phyloP scores from a whole-genome alignment of 768 basidiomycete species.

The Hemileccinum impolitum region DNA sequence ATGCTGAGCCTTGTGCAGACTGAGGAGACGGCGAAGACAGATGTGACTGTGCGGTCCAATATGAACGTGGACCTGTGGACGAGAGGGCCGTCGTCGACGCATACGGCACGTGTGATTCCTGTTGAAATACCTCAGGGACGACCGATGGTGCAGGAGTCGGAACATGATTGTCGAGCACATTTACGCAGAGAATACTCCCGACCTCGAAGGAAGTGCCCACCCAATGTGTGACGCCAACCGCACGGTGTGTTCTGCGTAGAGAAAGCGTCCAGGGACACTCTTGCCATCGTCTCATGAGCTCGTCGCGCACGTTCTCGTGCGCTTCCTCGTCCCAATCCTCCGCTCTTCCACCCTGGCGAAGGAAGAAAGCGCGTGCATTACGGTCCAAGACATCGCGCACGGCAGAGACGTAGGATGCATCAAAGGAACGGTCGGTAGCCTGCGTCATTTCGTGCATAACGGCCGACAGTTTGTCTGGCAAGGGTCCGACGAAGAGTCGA shows the following conservation, averaged over 20 bases:
- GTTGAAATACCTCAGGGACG: conserved; percentile 3
- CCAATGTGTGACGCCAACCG: conserved; percentile 42
- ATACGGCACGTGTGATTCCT: conserved; percentile 3
- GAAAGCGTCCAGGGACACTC: conserved; percentile 63
- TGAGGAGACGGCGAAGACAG: conserved; percentile 11
- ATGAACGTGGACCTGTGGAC: conserved; percentile 20
- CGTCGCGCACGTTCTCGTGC: conserved; percentile 48
- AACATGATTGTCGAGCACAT: conserved; percentile 41
- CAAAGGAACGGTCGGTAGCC: conserved; percentile 20
- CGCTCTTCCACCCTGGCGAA: conserved; percentile 57
- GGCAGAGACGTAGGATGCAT: conserved; percentile 34
- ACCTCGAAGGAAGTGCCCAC: conserved; percentile 76
- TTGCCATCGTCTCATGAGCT: conserved; percentile 59
- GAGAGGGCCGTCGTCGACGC: conserved; percentile 22
- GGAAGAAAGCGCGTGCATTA: conserved; percentile 62
- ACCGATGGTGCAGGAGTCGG: conserved; percentile 1
- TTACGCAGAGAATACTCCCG: conserved; percentile 71
- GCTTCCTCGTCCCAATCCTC: conserved; percentile 66
- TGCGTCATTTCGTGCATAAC: conserved; percentile 33
- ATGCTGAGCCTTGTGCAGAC: conserved; percentile 2
- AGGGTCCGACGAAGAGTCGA: conserved; percentile 72
- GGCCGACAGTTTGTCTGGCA: conserved; percentile 60
- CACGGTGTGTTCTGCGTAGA: conserved; percentile 27
- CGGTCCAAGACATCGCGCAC: conserved; percentile 43
- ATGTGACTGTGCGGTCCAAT: conserved; percentile 20